Evolutionary conservation across 306 rosid species (phyloP), one percentile per base, ranked within the genome.

Genomic region (Prunus davidiana): DNA sequence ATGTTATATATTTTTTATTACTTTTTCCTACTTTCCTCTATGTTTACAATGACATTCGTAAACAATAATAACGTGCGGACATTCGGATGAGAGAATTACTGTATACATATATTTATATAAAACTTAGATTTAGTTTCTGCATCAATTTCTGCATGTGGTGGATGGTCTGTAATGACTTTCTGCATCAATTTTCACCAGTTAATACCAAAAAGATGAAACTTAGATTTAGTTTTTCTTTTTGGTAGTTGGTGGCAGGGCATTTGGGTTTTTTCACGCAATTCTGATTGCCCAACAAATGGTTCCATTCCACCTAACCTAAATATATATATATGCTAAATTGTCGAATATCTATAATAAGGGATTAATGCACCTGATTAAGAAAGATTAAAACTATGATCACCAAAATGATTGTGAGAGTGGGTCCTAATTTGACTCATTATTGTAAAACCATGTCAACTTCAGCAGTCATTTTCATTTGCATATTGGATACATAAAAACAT

Each of bases 221-320:
- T 71, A 55, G 81, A 83, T 76, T 78, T 60, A n/a, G 78, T 74
- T 19, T 19, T 47, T 52, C 30, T 43, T 13, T 18, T 34, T 24
- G 27, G 69, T 61, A 67, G 79, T 67, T 78, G 71, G 67, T 68
- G 76, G 70, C 30, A 56, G 56, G 46, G 75, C 15, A 13, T 45
- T 69, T 77, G 13, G 2, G 12, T 0, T n/a, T 25, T 70, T 69
- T 46, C 68, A 81, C 56, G 51, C 71, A 76, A 80, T 63, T 19
- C 43, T 19, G 45, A 76, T 41, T 67, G 25, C 3, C 65, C 70
- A 47, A 32, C 68, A 72, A 86, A 85, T 85, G 83, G 47, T 82
- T 81, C 76, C 58, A 12, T 82, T 55, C 64, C 71, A 82, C 90
- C 90, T 74, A 82, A 84, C 79, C 50, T 76, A 61, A 81, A 71